Evolutionary conservation across 352 stramenopile species (phyloP).

Genomic region (Globisporangium ultimum): DNA sequence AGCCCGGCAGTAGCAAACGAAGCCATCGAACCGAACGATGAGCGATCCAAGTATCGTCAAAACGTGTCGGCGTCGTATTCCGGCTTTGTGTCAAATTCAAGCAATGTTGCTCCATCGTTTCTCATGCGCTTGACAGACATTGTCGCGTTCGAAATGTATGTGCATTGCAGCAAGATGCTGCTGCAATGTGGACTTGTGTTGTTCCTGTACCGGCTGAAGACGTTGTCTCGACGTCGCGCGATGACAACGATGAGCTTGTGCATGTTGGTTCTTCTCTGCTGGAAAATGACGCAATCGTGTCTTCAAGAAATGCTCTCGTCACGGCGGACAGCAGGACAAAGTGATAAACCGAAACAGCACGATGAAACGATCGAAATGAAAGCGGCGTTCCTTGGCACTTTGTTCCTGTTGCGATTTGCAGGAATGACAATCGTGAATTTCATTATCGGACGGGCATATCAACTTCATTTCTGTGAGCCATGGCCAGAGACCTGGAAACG

Average conservation of each 20-base stretch:
- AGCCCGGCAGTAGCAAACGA: neutral
- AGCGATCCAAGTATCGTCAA: neutral
- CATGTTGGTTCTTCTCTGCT: conserved; percentile 37
- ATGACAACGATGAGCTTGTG: conserved; percentile 42
- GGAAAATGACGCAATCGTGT: conserved; percentile 48
- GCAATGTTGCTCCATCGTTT: neutral
- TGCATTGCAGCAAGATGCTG: conserved; percentile 34
- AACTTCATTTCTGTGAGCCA: conserved; percentile 42
- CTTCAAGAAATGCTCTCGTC: conserved; percentile 25
- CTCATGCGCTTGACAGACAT: conserved; percentile 16
- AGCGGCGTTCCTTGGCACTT: conserved; percentile 37
- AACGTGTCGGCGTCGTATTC: neutral
- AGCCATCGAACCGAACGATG: neutral
- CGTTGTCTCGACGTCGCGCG: conserved; percentile 26
- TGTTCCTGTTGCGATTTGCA: conserved; percentile 42
- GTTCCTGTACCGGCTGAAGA: conserved; percentile 34
- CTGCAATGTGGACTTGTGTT: conserved; percentile 48
- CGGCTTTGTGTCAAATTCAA: neutral
- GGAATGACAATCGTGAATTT: conserved; percentile 27
- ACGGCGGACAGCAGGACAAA: conserved; percentile 3
- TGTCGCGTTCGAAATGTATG: conserved; percentile 23
- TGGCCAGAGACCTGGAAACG: conserved; percentile 45
- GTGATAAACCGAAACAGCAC: neutral
- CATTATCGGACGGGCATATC: conserved; percentile 43
- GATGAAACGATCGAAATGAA: conserved; percentile 13